Base-by-base conservation (phyloP, 2,329 filamentous ascomycete genomes). In the Colletotrichum gloeosporioides region DNA sequence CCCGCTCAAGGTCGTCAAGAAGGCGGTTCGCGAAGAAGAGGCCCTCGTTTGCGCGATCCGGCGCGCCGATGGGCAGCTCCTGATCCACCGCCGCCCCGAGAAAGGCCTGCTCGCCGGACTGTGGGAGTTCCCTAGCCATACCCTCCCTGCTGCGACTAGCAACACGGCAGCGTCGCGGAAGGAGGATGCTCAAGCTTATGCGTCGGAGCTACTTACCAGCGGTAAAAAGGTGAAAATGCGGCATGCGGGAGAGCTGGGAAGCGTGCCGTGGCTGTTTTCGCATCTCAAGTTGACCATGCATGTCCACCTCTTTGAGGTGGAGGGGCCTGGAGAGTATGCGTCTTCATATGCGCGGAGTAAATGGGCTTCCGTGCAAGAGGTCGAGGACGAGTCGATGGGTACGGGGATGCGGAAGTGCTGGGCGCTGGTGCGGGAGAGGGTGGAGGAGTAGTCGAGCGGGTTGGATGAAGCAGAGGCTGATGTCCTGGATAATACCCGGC, bases 341-440 rank as follows among this genome's bases (percentile, higher is more conserved):
- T 67, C 53, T 71, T 44, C 49, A 70, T 10, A 73, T 75, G 59
- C 62, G 25, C 49, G 66, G 32, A 75, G 73, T 25, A 83, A 83
- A 32, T 89, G 88, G 85, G 84, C 85, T 2, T 83, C 84, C 29
- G 81, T 81, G 2, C 79, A 82, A 4, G 83, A 85, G 9, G 83
- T 90, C 1, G 89, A 90, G 3, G 80, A 79, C 2, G 88, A 89
- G 79, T 89, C 89, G 0, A 91, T 92, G 90, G 90, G 90, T 0
- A 91, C 90, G 0, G 90, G 90, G 0, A 91, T 92, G 90, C 85
- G 88, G 49, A 91, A 90, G 79, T 91, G 90, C 80, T 91, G 90
- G 89, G 81, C 85, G 3, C 80, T 91, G 68, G 85, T 84, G 5
- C 81, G 82, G 68, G 81, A 82, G 29, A 31, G 32, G 25, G 32